Evolutionary conservation across 108 stramenopile genomes (phyloP).

Genomic region (Cyclostephanos invisitatus): DNA sequence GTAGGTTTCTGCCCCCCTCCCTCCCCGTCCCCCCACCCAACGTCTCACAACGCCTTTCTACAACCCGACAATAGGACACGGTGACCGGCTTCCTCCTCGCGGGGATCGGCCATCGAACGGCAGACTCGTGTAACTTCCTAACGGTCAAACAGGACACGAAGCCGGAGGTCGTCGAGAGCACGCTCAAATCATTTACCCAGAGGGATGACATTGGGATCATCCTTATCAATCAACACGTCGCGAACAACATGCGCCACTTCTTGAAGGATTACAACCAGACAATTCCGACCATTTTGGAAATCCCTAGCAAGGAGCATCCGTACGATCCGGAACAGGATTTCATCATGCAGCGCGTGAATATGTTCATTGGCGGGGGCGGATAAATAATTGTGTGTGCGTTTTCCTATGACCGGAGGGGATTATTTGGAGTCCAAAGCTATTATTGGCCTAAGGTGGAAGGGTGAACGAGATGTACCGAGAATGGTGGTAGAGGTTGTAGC

Average conservation of each 20-base stretch:
- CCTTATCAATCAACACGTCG: constrained; percentile 97
- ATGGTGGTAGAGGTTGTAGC: constrained; percentile 42
- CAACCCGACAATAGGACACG: constrained; percentile 82
- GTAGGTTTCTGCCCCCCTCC: neutral
- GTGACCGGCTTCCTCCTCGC: constrained; percentile 98
- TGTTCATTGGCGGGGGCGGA: constrained; percentile 85
- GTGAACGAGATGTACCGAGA: constrained; percentile 29
- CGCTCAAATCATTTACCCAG: constrained; percentile 77
- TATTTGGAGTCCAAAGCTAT: constrained; percentile 22
- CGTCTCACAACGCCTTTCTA: neutral
- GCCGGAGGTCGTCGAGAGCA: constrained; percentile 71
- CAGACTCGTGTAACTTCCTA: constrained; percentile 94
- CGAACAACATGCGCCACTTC: constrained; percentile 96
- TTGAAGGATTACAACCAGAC: constrained; percentile 94
- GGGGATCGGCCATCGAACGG: constrained; percentile 95
- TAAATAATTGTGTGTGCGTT: constrained; percentile 17
- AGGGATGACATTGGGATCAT: constrained; percentile 96
- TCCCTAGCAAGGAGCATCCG: constrained; percentile 96
- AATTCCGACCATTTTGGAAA: constrained; percentile 98
- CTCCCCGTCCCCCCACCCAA: neutral
- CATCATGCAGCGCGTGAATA: constrained; percentile 98
- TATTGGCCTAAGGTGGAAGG: constrained; percentile 37
- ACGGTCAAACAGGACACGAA: constrained; percentile 91
- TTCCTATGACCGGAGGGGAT: neutral
- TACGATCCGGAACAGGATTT: constrained; percentile 98